Percentiles rank a stretch among this genome's conserved stretches.
phyloP scores from a whole-genome alignment of 140 eudicot species.

The Senecio squalidus region DNA sequence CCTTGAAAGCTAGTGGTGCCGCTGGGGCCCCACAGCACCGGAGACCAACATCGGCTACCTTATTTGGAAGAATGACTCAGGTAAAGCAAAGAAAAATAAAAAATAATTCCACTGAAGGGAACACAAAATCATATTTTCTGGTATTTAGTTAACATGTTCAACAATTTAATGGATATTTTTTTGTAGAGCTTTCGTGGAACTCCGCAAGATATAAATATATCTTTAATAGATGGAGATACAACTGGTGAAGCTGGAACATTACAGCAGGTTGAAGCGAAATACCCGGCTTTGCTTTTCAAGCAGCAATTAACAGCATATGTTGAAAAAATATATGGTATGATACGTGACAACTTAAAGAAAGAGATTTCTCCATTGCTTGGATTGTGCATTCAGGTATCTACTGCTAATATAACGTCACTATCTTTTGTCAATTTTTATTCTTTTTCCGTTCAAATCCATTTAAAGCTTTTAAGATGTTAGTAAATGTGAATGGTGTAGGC shows the following conservation, averaged over 20 bases:
- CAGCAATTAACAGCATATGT: neutral
- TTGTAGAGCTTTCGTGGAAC: slow-evolving; percentile 84
- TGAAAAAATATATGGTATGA: neutral
- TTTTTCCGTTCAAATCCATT: too few species aligned
- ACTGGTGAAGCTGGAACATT: too few species aligned
- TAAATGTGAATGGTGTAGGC: neutral
- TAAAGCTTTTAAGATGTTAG: neutral
- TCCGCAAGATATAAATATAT: slow-evolving; percentile 67
- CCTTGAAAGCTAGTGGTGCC: slow-evolving; percentile 17
- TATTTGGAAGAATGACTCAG: slow-evolving; percentile 81
- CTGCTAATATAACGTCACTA: neutral
- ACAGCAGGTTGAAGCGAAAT: neutral
- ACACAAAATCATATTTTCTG: neutral
- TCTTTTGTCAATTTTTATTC: neutral
- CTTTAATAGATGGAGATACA: slow-evolving; percentile 43
- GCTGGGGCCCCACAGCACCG: slow-evolving; percentile 83
- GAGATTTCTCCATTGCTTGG: neutral
- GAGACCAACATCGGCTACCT: slow-evolving; percentile 46
- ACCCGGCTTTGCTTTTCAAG: neutral
- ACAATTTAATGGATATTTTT: neutral
- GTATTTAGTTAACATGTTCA: neutral
- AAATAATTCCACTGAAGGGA: neutral
- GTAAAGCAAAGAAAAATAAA: neutral
- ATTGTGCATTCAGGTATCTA: neutral
- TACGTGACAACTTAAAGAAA: neutral